phyloP scores from a whole-genome alignment of 768 basidiomycete species.

The Chlorophyllum brunneum region DNA sequence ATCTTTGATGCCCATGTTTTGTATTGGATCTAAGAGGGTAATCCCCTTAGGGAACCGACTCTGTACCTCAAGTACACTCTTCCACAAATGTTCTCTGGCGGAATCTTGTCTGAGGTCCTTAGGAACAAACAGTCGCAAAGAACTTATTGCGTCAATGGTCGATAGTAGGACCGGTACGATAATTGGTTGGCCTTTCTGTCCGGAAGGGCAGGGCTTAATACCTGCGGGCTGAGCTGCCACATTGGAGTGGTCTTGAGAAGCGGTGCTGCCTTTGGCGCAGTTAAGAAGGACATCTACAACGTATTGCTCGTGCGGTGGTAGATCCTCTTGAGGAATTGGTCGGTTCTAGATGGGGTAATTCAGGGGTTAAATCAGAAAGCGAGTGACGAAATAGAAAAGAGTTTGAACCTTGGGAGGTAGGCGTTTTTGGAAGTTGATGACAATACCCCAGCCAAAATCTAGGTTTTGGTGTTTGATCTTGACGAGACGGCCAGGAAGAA shows the following conservation, averaged over 20 bases:
- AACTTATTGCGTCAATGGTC: conserved; percentile 82
- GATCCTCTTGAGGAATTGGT: conserved; percentile 64
- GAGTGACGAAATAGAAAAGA: not conserved
- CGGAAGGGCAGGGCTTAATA: conserved; percentile 69
- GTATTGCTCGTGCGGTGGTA: conserved; percentile 86
- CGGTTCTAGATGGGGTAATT: conserved; percentile 41
- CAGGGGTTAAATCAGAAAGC: not conserved
- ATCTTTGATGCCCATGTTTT: conserved; percentile 95
- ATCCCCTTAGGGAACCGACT: conserved; percentile 87
- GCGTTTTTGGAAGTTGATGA: conserved; percentile 90
- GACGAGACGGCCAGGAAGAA: conserved; percentile 90
- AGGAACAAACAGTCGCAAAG: conserved; percentile 82
- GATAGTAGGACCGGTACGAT: conserved; percentile 87
- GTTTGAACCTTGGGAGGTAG: conserved; percentile 66
- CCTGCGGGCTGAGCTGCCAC: conserved; percentile 60
- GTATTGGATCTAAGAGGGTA: conserved; percentile 81
- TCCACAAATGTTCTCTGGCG: conserved; percentile 82
- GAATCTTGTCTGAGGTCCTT: conserved; percentile 81
- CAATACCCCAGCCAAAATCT: conserved; percentile 96
- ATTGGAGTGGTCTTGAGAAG: conserved; percentile 56
- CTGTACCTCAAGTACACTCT: conserved; percentile 88
- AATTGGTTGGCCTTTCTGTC: conserved; percentile 75
- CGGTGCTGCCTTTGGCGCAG: conserved; percentile 58
- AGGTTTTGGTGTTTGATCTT: conserved; percentile 81
- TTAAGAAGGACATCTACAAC: conserved; percentile 90